Conservation (phyloP, 306 rosid genomes). For the cucumber (Cucumis sativus) region Cucumber_9930_V3 NC_026661.2:21382001-21382500, state of each 20-base stretch:
- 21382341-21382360: slow-evolving; percentile 45
- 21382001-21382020: neutral
- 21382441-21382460: slow-evolving; percentile 54
- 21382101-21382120: neutral
- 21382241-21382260: neutral
- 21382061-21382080: neutral
- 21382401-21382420: slow-evolving; percentile 76
- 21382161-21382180: neutral
- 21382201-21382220: too few relatives aligned
- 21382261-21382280: neutral
- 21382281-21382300: neutral
- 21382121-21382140: neutral
- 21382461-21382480: slow-evolving; percentile 44
- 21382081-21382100: neutral
- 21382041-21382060: neutral
- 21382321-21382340: slow-evolving; percentile 35
- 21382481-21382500: slow-evolving; percentile 42
- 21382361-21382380: slow-evolving; percentile 38
- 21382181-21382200: neutral
- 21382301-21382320: neutral
- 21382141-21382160: neutral
- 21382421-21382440: slow-evolving; percentile 77
- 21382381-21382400: slow-evolving; percentile 38
- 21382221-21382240: neutral
- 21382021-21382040: neutral